Conservation (phyloP, 164 flowering plant genomes). For the Protea cynaroides region DNA sequence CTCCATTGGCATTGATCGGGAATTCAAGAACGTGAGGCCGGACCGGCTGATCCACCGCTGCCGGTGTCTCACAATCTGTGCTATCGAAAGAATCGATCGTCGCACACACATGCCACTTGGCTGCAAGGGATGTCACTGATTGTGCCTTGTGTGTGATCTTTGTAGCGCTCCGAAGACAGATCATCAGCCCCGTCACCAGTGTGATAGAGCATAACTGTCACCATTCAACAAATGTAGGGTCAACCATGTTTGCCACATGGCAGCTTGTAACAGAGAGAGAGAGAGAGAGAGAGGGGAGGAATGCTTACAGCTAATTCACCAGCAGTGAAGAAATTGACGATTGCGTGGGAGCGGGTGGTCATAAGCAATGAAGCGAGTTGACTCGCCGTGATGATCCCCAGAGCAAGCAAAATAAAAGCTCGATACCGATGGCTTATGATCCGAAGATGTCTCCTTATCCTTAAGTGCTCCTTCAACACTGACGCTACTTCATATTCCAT, state of each 20-base stretch:
- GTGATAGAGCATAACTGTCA: constrained; percentile 78
- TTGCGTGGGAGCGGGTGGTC: constrained; percentile 42
- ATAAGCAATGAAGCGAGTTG: constrained; percentile 63
- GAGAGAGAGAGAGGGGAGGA: too few relatives aligned
- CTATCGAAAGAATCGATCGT: constrained; percentile 62
- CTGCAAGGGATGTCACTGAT: constrained; percentile 59
- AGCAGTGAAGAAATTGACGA: constrained; percentile 41
- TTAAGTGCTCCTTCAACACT: constrained; percentile 65
- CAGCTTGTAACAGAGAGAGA: too few relatives aligned
- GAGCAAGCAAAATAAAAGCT: constrained; percentile 46
- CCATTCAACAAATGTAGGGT: too few relatives aligned
- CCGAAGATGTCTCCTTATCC: constrained; percentile 67
- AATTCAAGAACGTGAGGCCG: constrained; percentile 9
- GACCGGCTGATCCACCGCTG: neutral
- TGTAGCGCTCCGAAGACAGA: constrained; percentile 69
- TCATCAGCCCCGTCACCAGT: constrained; percentile 55
- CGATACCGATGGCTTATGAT: constrained; percentile 88
- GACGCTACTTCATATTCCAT: constrained; percentile 63
- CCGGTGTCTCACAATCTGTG: constrained; percentile 50
- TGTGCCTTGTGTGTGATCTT: constrained; percentile 94
- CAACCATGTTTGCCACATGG: too few relatives aligned
- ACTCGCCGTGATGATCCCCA: constrained; percentile 63
- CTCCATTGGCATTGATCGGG: constrained; percentile 9
- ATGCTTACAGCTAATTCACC: constrained; percentile 79
- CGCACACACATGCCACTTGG: constrained; percentile 89